Evolutionary conservation across 257 asterid genomes (phyloP).

Genomic region (Nicotiana otophora): DNA sequence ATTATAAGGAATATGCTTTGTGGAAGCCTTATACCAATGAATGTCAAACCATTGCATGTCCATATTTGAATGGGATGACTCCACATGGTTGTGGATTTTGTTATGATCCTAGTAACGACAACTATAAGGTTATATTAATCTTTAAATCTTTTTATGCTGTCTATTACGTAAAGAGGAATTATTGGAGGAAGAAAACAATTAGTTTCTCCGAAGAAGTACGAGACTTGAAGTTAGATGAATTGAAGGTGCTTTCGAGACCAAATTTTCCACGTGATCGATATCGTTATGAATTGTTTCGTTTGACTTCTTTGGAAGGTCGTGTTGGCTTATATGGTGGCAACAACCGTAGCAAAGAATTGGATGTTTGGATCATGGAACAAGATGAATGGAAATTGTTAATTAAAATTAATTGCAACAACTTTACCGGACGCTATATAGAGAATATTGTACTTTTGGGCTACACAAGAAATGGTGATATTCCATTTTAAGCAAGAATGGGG

Average conservation of each 20-base stretch:
- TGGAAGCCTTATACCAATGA: too few species aligned
- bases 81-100: neutral
- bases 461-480: too few species aligned
- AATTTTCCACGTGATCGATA: neutral
- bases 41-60: too few species aligned
- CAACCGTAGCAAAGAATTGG: neutral
- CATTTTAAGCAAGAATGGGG: too few species aligned
- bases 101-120: neutral
- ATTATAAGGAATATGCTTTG: too few species aligned
- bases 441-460: too few species aligned
- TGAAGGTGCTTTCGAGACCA: neutral
- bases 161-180: neutral
- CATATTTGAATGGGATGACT: neutral
- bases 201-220: too few species aligned
- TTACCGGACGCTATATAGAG: too few species aligned
- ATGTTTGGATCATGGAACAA: neutral
- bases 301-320: neutral
- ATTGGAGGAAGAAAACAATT: neutral
- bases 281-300: neutral
- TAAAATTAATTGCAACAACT: neutral
- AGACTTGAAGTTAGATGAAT: neutral
- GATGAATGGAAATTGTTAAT: neutral
- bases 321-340: neutral
- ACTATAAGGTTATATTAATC: neutral
- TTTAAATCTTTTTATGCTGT: neutral